Conservation (phyloP, 2,329 filamentous ascomycete genomes). For the Ophiocordyceps camponoti-saundersi region DNA sequence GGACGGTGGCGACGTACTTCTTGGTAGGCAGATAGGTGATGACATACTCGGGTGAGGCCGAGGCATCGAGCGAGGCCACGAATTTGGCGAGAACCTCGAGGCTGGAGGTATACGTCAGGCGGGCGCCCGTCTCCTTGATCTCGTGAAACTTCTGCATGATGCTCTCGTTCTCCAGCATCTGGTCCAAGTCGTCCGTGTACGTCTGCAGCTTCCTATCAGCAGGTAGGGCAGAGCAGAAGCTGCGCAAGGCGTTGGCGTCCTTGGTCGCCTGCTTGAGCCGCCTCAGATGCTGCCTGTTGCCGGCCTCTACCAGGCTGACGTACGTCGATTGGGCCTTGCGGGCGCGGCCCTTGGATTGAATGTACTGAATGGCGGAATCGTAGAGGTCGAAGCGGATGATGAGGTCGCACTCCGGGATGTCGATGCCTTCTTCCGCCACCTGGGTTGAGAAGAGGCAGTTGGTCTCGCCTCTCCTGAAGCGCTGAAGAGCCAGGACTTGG, state of each 20-base stretch:
- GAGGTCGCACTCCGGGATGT: constrained; percentile 50
- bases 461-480: constrained; percentile 38
- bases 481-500: constrained; percentile 57
- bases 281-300: constrained; percentile 43
- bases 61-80: constrained; percentile 41
- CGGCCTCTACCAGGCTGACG: constrained; percentile 64
- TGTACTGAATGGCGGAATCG: constrained; percentile 80
- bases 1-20: constrained; percentile 59
- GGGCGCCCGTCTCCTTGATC: constrained; percentile 54
- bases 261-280: constrained; percentile 41
- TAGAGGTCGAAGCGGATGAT: constrained; percentile 73
- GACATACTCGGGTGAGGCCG: constrained; percentile 37
- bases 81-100: constrained; percentile 58
- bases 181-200: constrained; percentile 6
- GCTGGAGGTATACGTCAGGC: constrained; percentile 60
- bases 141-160: constrained; percentile 32
- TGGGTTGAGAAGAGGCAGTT: constrained; percentile 53
- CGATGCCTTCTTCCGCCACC: constrained; percentile 50
- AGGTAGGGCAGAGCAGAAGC: constrained; percentile 60
- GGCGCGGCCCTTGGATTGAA: constrained; percentile 82
- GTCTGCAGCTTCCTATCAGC: constrained; percentile 43
- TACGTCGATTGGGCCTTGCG: constrained; percentile 64
- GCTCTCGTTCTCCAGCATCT: constrained; percentile 6
- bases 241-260: constrained; percentile 47
- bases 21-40: constrained; percentile 31